phyloP scores from a whole-genome alignment of 179 eudicot species.

The Vitellaria paradoxa region DNA sequence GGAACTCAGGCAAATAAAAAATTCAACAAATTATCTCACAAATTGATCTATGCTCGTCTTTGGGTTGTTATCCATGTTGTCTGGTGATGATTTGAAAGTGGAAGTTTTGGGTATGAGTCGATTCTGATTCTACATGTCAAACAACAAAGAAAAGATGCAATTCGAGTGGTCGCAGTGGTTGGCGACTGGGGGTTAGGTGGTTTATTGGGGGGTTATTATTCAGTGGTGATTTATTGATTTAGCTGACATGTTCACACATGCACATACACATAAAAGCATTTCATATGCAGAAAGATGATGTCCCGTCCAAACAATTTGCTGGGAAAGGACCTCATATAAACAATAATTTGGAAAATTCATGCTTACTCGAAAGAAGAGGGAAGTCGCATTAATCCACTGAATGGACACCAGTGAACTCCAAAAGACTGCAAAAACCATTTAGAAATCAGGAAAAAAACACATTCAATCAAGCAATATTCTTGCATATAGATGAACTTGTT shows the following conservation, averaged over 20 bases:
- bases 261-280: not conserved
- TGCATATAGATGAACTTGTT: not conserved
- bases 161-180: too few species aligned
- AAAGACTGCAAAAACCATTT: conserved; percentile 61
- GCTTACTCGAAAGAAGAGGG: conserved; percentile 91
- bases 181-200: too few species aligned
- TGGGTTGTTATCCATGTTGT: too few species aligned
- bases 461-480: conserved; percentile 14
- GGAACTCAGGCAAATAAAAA: too few species aligned
- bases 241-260: not conserved
- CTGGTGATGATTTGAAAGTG: too few species aligned
- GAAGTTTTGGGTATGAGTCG: too few species aligned
- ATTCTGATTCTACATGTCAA: too few species aligned
- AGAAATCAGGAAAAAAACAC: not conserved
- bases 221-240: not conserved
- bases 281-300: not conserved
- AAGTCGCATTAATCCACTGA: conserved; percentile 61
- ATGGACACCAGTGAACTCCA: conserved; percentile 97
- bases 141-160: too few species aligned
- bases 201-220: too few species aligned
- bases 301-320: not conserved
- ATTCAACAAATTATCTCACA: too few species aligned
- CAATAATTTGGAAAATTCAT: not conserved
- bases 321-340: not conserved
- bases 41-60: too few species aligned